Evolutionary conservation across 1,284 basidiomycete species (phyloP).

Genomic region (Inonotus hispidus): DNA sequence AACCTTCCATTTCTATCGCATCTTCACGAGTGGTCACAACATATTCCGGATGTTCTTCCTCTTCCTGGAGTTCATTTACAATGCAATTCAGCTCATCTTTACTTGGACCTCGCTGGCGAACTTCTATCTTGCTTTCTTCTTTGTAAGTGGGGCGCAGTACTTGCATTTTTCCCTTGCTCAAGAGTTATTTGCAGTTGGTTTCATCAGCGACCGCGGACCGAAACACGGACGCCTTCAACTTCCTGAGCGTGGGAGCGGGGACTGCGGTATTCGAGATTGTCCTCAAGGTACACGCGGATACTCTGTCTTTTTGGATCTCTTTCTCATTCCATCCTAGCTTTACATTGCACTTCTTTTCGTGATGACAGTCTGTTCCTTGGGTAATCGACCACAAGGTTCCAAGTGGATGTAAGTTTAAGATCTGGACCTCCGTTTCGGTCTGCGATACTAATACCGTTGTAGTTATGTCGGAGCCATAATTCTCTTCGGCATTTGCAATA

Average conservation of each 20-base stretch:
- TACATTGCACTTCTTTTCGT: constrained; percentile 76
- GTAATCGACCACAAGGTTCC: constrained; percentile 83
- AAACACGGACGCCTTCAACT: constrained; percentile 70
- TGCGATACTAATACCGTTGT: background rate
- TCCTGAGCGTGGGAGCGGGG: constrained; percentile 67
- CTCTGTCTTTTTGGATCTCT: constrained; percentile 7
- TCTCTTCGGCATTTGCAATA: constrained; percentile 68
- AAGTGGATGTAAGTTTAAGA: constrained; percentile 53
- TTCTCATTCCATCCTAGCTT: constrained; percentile 34
- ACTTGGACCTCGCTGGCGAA: constrained; percentile 82
- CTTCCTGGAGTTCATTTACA: constrained; percentile 82
- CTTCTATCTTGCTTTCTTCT: constrained; percentile 81
- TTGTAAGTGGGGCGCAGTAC: constrained; percentile 43
- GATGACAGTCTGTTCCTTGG: constrained; percentile 75
- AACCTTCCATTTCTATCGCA: constrained; percentile 76
- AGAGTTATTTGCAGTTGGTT: constrained; percentile 46
- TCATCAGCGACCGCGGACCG: constrained; percentile 63
- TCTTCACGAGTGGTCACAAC: constrained; percentile 88
- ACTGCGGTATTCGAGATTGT: constrained; percentile 75
- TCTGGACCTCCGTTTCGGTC: background rate
- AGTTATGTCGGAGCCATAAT: constrained; percentile 65
- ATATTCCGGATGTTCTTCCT: constrained; percentile 80
- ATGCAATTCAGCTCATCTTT: constrained; percentile 72
- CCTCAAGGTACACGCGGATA: constrained; percentile 51
- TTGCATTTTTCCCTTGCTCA: constrained; percentile 13